Evolutionary conservation across 164 flowering plant genomes (phyloP), one percentile per base, ranked within the genome.

Genomic region (Amborella trichopoda): DNA sequence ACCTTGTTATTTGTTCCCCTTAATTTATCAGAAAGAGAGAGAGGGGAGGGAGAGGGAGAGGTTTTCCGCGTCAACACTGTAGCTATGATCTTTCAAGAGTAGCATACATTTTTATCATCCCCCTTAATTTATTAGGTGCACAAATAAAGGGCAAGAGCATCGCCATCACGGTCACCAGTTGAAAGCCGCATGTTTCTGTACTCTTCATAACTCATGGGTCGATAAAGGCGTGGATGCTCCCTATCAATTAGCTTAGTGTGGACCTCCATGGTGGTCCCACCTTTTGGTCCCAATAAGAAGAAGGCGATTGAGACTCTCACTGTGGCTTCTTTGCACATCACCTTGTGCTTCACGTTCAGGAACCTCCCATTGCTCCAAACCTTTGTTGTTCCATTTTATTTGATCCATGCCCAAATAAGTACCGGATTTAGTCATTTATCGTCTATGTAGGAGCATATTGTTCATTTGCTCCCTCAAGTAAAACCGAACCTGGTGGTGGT

Each of bases 321-420:
- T 0, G 49, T 49, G 18, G 81, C 77, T 61, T 73, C 75, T 53
- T 69, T 76, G 68, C 95, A 77, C 27, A 60, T 62, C 28, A 85
- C 91, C 13, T 80, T 43, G 49, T 85, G 95, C 71, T 69, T 71
- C 56, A 78, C 83, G 41, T 67, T 85, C 62, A 62, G 38, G 9
- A 80, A 52, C 56, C 66, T 72, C 43, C 88, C 83, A 50, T 85
- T 84, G 72, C 95, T 79, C 90, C 95, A 85, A 38, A 52, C 71
- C 89, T 75, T 26, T n/a, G n/a, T n/a, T n/a, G n/a, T n/a, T n/a
- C n/a, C n/a, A n/a, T n/a, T n/a, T n/a, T n/a, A n/a, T n/a, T n/a
- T n/a, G n/a, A n/a, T n/a, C n/a, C n/a, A n/a, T n/a, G n/a, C n/a
- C n/a, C n/a, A n/a, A n/a, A n/a, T n/a, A n/a, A n/a, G n/a, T n/a